Evolutionary conservation across 768 basidiomycete species (phyloP), one percentile per base, ranked within the genome.

Genomic region (Kwoniella sp.): DNA sequence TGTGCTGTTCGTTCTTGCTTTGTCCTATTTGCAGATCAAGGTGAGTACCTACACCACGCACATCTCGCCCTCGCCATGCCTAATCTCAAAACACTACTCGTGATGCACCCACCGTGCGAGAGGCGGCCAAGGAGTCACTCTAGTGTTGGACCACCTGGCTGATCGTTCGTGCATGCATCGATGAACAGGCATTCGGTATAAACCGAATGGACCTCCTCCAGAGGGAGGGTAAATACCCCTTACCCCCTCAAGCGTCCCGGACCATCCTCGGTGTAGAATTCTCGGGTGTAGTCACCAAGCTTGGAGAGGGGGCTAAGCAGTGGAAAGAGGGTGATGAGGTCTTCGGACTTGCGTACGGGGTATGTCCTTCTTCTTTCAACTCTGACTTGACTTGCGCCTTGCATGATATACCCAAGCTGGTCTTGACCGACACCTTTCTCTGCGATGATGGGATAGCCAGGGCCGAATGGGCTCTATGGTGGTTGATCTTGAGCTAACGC

Each of bases 251-350:
- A 46, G 85, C 86, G 21, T 87, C 88, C 36, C 80, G 83, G 62
- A 78, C 77, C 7, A 88, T 93, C 74, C 83, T 94, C 9, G 92
- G 93, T 2, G 89, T 92, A 48, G 93, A 95, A 79, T 95, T 94
- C 77, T 86, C 91, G 24, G 90, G 91, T 5, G 76, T 73, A 2
- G 83, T 92, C 52, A 80, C 83, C 37, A 82, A 85, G 52, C 68
- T 88, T 15, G 88, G 88, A 0, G 72, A 82, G 17, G 82, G 78
- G 27, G 84, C 84, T 10, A 81, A 82, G 29, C 79, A 80, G 48
- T 90, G 87, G 85, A 82, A 84, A 67, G 72, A 85, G 25, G 86
- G 85, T 3, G 88, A 90, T 67, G 87, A 90, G 74, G 90, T 92
- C 10, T 83, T 89, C 68, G 93, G 92, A 21, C 83, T 95, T 1